Evolutionary conservation across 495 filamentous ascomycete genomes (phyloP).

Genomic region (Collariella sp.): DNA sequence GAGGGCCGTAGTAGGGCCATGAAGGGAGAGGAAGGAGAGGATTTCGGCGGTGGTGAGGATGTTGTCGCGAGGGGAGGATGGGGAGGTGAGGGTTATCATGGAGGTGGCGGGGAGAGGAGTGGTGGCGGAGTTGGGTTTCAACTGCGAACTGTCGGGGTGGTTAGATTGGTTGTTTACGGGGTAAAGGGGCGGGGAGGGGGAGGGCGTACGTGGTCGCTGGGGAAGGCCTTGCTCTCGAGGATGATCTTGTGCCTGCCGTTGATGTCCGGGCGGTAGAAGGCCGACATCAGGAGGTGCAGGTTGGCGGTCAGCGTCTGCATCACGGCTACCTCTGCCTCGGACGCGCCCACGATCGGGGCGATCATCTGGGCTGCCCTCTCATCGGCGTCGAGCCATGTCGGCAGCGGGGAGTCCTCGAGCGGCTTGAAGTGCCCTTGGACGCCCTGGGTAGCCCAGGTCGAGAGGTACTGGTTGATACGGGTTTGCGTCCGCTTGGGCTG

Average conservation of each 20-base stretch:
- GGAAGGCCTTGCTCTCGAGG: slow-evolving; percentile 88
- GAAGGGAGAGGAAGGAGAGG: slow-evolving; percentile 61
- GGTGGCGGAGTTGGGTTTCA: slow-evolving; percentile 76
- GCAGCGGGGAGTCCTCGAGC: slow-evolving; percentile 64
- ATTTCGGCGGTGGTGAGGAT: slow-evolving; percentile 65
- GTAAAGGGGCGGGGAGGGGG: neutral
- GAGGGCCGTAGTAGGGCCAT: slow-evolving; percentile 68
- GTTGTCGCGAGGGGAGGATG: slow-evolving; percentile 34
- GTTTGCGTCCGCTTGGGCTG: slow-evolving; percentile 66
- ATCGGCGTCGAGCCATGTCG: slow-evolving; percentile 76
- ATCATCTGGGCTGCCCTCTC: slow-evolving; percentile 63
- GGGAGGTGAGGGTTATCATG: slow-evolving; percentile 69
- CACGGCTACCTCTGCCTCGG: slow-evolving; percentile 69
- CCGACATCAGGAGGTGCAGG: slow-evolving; percentile 81
- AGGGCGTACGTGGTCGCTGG: slow-evolving; percentile 66
- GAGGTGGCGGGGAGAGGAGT: slow-evolving; percentile 57
- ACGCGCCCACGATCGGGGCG: slow-evolving; percentile 79
- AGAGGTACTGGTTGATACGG: slow-evolving; percentile 69
- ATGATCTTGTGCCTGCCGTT: slow-evolving; percentile 78
- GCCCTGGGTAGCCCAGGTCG: slow-evolving; percentile 86
- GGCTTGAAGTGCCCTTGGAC: slow-evolving; percentile 86
- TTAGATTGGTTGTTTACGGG: neutral
- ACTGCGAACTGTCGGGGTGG: slow-evolving; percentile 94
- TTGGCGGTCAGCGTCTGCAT: slow-evolving; percentile 94
- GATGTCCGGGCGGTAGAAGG: slow-evolving; percentile 75